phyloP scores from a whole-genome alignment of 768 basidiomycete genomes.

The Tephrocybe rancida region DNA sequence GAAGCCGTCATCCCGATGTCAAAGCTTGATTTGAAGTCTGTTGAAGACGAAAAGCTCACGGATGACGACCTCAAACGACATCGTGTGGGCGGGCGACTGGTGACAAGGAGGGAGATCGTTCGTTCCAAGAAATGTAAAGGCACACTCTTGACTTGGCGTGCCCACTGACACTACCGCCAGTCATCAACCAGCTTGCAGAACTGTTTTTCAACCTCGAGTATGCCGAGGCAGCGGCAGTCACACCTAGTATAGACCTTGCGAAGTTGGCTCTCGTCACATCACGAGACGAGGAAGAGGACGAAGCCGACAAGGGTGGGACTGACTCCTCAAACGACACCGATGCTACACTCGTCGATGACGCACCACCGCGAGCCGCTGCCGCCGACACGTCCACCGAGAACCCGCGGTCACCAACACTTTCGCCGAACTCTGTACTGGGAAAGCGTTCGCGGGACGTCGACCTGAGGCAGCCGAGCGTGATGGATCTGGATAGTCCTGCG shows the following conservation, averaged over 20 bases:
- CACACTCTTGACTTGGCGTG: slow-evolving; percentile 1
- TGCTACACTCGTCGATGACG: slow-evolving; percentile 86
- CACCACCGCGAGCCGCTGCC: slow-evolving; percentile 36
- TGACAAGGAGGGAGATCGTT: slow-evolving; percentile 79
- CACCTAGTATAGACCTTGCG: slow-evolving; percentile 84
- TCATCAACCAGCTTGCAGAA: slow-evolving; percentile 77
- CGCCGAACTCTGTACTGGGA: slow-evolving; percentile 62
- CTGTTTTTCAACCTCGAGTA: slow-evolving; percentile 80
- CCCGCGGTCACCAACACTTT: slow-evolving; percentile 32
- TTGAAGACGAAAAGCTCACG: slow-evolving; percentile 72
- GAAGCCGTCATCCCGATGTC: slow-evolving; percentile 69
- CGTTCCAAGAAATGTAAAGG: slow-evolving; percentile 83
- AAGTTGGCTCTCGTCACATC: slow-evolving; percentile 91
- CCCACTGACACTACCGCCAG: slow-evolving; percentile 39
- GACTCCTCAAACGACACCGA: slow-evolving; percentile 88
- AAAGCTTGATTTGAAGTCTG: slow-evolving; percentile 50
- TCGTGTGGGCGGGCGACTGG: slow-evolving; percentile 85
- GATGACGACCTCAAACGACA: slow-evolving; percentile 84
- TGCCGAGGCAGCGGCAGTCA: slow-evolving; percentile 66
- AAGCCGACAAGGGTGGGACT: slow-evolving; percentile 69
- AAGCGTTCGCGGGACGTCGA: slow-evolving; percentile 63
- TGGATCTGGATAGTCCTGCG: slow-evolving; percentile 60
- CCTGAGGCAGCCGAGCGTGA: slow-evolving; percentile 37
- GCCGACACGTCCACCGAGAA: slow-evolving; percentile 24
- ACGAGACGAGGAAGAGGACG: slow-evolving; percentile 87